A percentile compares a stretch with the other conserved stretches of the same genome.
Conservation (phyloP, 2,329 filamentous ascomycete genomes). For the Stagonosporopsis chrysanthemi region DNA sequence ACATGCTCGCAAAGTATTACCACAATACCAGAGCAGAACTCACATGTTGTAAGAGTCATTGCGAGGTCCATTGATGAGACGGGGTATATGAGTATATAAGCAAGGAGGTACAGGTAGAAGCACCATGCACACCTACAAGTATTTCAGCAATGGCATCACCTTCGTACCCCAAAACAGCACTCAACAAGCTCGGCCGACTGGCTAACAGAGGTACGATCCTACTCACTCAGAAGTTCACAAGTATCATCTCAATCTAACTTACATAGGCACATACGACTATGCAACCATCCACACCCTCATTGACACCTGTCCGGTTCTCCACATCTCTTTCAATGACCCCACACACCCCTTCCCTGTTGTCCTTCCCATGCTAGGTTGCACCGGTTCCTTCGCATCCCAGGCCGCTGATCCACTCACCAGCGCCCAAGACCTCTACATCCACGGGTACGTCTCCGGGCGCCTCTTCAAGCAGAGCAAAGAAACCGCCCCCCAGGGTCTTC, state of each 20-base stretch:
- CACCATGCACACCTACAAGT: neutral
- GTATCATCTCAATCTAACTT: neutral
- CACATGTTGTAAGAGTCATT: neutral
- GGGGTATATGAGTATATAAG: neutral
- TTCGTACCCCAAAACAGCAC: conserved; percentile 36
- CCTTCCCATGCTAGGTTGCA: conserved; percentile 52
- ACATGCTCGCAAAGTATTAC: conserved; percentile 14
- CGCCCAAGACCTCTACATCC: conserved; percentile 42
- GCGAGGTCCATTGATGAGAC: neutral
- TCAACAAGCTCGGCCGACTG: conserved; percentile 40
- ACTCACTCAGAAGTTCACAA: neutral
- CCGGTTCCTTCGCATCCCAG: conserved; percentile 47
- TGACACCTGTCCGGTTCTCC: conserved; percentile 42
- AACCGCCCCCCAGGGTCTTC: conserved; percentile 37
- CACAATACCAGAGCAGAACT: neutral
- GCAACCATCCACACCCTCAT: conserved; percentile 45
- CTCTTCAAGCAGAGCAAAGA: conserved; percentile 60
- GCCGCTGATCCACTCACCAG: conserved; percentile 67
- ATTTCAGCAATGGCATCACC: conserved; percentile 21
- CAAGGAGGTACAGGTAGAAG: neutral
- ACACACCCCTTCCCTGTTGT: conserved; percentile 63
- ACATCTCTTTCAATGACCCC: conserved; percentile 47
- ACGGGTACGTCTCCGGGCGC: conserved; percentile 58
- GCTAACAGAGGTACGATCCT: conserved; percentile 34
- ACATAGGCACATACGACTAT: conserved; percentile 44